Conservation (phyloP, 169 alveolate species). For the Eimeria falciformis region DNA sequence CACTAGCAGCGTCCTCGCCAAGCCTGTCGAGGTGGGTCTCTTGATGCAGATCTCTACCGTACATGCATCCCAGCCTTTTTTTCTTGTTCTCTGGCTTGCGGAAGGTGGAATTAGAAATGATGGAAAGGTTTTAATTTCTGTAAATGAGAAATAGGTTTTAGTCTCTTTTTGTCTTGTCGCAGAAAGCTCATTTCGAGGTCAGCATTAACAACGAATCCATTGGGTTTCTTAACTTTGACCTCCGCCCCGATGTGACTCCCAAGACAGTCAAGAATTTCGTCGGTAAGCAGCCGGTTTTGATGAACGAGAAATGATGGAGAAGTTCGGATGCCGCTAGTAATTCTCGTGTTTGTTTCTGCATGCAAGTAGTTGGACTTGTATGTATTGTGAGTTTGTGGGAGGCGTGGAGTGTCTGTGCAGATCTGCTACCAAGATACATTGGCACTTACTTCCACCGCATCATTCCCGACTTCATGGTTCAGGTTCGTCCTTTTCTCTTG, state of each 20-base stretch:
- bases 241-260: slow-evolving; percentile 93
- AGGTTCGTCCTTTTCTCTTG: slow-evolving; percentile 1
- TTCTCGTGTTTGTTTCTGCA: background rate
- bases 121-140: no score
- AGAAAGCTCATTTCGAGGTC: slow-evolving; percentile 89
- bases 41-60: no score
- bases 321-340: no score
- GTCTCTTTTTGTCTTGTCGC: no score
- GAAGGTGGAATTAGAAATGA: no score
- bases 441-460: slow-evolving; percentile 94
- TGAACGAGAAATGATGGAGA: no score
- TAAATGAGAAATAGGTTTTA: no score
- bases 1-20: no score
- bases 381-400: background rate
- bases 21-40: no score
- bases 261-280: slow-evolving; percentile 96
- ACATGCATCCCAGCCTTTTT: no score
- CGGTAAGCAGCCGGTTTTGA: slow-evolving; percentile 40
- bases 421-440: slow-evolving; percentile 88
- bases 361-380: background rate
- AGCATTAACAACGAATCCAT: slow-evolving; percentile 85
- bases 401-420: no score
- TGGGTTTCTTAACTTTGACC: slow-evolving; percentile 87
- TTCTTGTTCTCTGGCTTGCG: no score
- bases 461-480: slow-evolving; percentile 93